Base-by-base conservation (phyloP, 2,329 filamentous ascomycete species). In the Mycosphaerella sp. region DNA sequence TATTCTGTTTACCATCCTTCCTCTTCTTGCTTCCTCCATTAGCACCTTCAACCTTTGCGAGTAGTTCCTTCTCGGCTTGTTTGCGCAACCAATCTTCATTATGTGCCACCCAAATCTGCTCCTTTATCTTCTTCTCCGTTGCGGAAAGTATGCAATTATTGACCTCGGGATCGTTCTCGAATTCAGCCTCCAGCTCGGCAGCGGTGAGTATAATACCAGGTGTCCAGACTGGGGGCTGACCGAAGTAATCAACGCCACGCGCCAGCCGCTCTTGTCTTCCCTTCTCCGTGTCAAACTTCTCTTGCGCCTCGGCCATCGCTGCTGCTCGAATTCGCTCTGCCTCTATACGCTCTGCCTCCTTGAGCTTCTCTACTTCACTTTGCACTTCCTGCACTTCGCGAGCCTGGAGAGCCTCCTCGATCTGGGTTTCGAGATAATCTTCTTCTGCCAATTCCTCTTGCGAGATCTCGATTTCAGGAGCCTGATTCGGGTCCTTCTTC, bases 51-150 rank as follows among this genome's bases (percentile, higher is more conserved):
- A 82, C 68, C 32, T 89, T 87, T 53, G 83, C 80, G 35, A 86
- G 80, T 50, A 94, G 85, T 6, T 86, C 77, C 68, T 93, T 95
- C 54, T 87, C 82, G 64, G 96, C 89, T 65, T 94, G 86, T 43
- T 83, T 80, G 7, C 91, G 86, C 35, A 98, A 76, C 80, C 90
- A 98, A 59, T 94, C 89, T 66, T 93, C 89, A 69, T 98, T 97
- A 66, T 90, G 84, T 53, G 91, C 90, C 39, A 95, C 83, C 93
- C 93, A 98, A 46, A 97, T 87, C 53, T 83, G 82, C 68, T 96
- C 90, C 68, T 96, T 97, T 64, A 89, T 81, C 30, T 79, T 79
- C 2, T 84, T 80, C 70, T 97, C 90, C 2, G 81, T 79, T 1
- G 84, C 79, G 0, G 78, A 79, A 4, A 97, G 76, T 32, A 89